Evolutionary conservation across 768 basidiomycete species (phyloP).

Genomic region (Boletus subparvulus): DNA sequence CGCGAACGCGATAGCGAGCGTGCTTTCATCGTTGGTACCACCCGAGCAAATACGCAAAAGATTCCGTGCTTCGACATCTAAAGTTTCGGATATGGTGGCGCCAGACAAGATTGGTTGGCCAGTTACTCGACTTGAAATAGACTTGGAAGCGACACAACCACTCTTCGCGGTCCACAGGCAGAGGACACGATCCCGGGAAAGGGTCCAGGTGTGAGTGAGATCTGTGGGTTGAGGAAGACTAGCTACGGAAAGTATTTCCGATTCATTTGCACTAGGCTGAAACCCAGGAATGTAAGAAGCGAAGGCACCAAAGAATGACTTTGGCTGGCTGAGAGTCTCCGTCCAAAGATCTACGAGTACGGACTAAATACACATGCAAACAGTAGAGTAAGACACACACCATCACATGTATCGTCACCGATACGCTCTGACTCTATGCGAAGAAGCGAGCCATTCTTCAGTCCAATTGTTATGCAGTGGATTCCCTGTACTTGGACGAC

Average conservation of each 20-base stretch:
- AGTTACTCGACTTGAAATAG: slow-evolving; percentile 42
- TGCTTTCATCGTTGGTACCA: slow-evolving; percentile 45
- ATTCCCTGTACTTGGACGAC: slow-evolving; percentile 67
- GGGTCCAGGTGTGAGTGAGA: slow-evolving; percentile 72
- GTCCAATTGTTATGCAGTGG: slow-evolving; percentile 61
- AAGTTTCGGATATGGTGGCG: slow-evolving; percentile 43
- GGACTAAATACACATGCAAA: slow-evolving; percentile 7
- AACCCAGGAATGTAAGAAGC: slow-evolving; percentile 63
- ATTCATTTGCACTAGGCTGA: slow-evolving; percentile 44
- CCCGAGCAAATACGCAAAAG: slow-evolving; percentile 64
- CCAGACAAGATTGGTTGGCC: slow-evolving; percentile 32
- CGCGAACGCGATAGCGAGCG: slow-evolving; percentile 70
- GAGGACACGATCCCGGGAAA: slow-evolving; percentile 84
- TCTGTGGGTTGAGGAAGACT: slow-evolving; percentile 76
- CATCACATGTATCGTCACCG: slow-evolving; percentile 54
- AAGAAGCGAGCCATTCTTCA: slow-evolving; percentile 62
- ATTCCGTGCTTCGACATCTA: slow-evolving; percentile 61
- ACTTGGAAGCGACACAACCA: slow-evolving; percentile 67
- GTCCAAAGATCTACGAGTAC: slow-evolving; percentile 61
- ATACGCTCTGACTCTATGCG: slow-evolving; percentile 66
- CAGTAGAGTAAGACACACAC: slow-evolving; percentile 40
- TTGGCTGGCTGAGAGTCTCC: slow-evolving; percentile 62
- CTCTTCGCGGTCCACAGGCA: slow-evolving; percentile 81
- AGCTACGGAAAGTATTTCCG: slow-evolving; percentile 70
- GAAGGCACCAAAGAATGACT: slow-evolving; percentile 64